Evolutionary conservation across 192 early-diverging fungal genomes (phyloP).

Genomic region (Gorgonomyces haynaldii): DNA sequence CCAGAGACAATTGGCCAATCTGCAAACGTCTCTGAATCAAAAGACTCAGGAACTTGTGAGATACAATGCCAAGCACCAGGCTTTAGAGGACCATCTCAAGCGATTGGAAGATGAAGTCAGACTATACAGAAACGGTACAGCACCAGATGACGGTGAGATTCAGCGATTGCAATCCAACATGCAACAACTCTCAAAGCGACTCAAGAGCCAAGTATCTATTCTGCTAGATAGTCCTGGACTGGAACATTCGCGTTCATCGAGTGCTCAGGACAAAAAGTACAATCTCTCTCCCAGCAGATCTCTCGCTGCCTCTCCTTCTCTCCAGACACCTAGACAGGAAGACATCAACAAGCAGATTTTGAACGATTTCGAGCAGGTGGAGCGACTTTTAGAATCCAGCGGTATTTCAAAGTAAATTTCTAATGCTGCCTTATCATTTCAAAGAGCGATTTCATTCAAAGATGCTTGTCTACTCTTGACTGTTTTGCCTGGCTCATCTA

Average conservation of each 20-base stretch:
- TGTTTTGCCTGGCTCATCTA: too few relatives aligned
- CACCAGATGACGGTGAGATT: constrained; percentile 13
- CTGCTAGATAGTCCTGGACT: constrained; percentile 13
- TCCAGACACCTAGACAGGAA: too few relatives aligned
- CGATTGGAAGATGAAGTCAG: constrained; percentile 26
- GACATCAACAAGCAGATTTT: too few relatives aligned
- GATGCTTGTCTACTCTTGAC: too few relatives aligned
- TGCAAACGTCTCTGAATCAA: constrained; percentile 21
- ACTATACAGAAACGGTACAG: constrained; percentile 11
- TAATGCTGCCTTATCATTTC: too few relatives aligned
- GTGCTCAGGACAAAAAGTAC: too few relatives aligned
- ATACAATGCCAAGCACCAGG: constrained; percentile 17
- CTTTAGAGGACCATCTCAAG: constrained; percentile 21
- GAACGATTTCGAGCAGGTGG: too few relatives aligned
- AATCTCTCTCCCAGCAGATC: too few relatives aligned
- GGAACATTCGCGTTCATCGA: constrained; percentile 3
- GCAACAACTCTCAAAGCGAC: constrained; percentile 11
- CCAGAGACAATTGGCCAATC: constrained; percentile 19
- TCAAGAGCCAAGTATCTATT: constrained; percentile 17
- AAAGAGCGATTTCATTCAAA: too few relatives aligned
- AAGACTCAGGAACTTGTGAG: constrained; percentile 28
- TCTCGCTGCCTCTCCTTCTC: too few relatives aligned
- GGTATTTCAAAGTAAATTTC: too few relatives aligned
- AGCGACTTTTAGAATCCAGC: too few relatives aligned
- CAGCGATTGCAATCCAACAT: constrained; percentile 19